These are phyloP conservation scores for Rosa lucieae DNA, from an alignment of 306 rosid genomes.

Conservation along the genomic window DNA sequence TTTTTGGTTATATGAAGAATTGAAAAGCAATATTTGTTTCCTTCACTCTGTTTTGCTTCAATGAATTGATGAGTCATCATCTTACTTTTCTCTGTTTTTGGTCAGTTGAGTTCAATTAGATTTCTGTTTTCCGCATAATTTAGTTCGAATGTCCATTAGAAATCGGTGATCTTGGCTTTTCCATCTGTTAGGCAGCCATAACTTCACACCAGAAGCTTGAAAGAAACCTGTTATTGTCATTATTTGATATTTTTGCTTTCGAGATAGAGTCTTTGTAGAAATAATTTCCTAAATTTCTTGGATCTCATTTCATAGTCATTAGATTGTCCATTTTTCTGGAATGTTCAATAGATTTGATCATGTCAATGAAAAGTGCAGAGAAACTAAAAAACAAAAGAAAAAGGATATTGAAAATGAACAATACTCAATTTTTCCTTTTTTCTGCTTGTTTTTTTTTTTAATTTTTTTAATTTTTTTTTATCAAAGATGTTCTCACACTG, in stretches of 20 bases:
- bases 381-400: background rate
- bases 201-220: background rate
- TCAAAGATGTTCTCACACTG: background rate
- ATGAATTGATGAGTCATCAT: background rate
- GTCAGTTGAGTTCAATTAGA: background rate
- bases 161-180: background rate
- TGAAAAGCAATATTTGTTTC: background rate
- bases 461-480: too few relatives aligned
- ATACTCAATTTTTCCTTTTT: background rate
- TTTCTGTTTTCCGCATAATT: background rate
- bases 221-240: too few relatives aligned
- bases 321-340: background rate
- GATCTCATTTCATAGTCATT: background rate
- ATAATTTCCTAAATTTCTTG: background rate
- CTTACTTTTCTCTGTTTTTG: background rate
- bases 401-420: background rate
- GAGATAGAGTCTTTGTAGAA: background rate
- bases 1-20: background rate
- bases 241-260: too few relatives aligned
- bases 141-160: background rate
- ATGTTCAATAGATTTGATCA: background rate
- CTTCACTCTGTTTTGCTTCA: conserved; percentile 9
- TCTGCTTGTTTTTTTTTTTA: background rate
- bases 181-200: background rate
- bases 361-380: background rate